Evolutionary conservation across 306 rosid species (phyloP).

Genomic region (Casuarina glauca): DNA sequence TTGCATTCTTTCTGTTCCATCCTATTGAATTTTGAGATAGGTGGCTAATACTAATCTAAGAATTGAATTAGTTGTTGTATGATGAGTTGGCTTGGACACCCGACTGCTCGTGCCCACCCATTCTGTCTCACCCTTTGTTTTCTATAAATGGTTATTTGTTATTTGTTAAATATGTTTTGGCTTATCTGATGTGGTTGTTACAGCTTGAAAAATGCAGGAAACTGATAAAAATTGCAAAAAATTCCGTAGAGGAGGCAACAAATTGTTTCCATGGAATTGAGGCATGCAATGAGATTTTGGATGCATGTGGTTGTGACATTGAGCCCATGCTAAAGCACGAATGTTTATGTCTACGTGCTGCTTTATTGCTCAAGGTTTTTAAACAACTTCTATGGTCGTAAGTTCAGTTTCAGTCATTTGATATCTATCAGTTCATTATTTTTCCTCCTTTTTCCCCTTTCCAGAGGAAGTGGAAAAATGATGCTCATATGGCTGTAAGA

Average conservation of each 20-base stretch:
- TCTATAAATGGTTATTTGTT: slow-evolving; percentile 6
- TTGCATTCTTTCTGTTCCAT: neutral
- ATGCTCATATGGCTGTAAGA: slow-evolving; percentile 86
- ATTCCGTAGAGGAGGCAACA: slow-evolving; percentile 48
- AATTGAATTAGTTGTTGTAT: neutral
- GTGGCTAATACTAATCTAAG: neutral
- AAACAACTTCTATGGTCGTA: slow-evolving; percentile 23
- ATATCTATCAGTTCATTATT: neutral
- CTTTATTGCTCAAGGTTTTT: slow-evolving; percentile 76
- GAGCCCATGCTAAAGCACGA: slow-evolving; percentile 55
- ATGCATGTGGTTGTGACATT: slow-evolving; percentile 53
- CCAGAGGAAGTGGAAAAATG: slow-evolving; percentile 98
- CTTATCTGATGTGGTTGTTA: slow-evolving; percentile 37
- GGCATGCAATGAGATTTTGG: slow-evolving; percentile 88
- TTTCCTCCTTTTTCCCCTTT: slow-evolving; percentile 14
- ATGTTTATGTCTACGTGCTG: slow-evolving; percentile 77
- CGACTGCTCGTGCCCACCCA: neutral
- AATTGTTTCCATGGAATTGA: slow-evolving; percentile 70
- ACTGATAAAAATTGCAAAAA: slow-evolving; percentile 63
- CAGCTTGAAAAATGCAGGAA: slow-evolving; percentile 84
- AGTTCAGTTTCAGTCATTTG: slow-evolving; percentile 14
- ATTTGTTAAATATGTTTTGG: slow-evolving; percentile 21
- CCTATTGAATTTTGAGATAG: neutral
- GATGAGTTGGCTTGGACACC: neutral
- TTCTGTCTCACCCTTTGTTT: neutral